phyloP scores from a whole-genome alignment of 805 yeast species.

The Debaryomyces hansenii region DNA sequence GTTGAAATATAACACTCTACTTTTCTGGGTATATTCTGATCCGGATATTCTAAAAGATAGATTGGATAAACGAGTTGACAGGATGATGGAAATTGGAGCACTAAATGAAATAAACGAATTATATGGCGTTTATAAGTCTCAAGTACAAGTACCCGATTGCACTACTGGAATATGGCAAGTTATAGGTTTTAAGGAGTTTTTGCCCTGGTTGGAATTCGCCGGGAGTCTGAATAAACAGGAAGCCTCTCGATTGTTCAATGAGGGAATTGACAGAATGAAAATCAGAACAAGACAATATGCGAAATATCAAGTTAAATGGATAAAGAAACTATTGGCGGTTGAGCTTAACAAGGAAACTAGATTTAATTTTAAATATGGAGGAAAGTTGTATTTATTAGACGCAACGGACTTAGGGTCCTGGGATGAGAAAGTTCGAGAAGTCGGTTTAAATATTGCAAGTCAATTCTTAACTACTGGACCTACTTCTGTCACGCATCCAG shows the following conservation, averaged over 20 bases:
- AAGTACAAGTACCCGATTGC: conserved; percentile 44
- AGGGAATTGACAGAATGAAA: conserved; percentile 76
- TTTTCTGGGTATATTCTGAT: conserved; percentile 82
- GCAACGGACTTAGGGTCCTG: conserved; percentile 72
- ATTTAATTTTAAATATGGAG: conserved; percentile 54
- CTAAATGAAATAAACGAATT: conserved; percentile 65
- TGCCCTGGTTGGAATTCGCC: conserved; percentile 57
- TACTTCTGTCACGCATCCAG: conserved; percentile 18
- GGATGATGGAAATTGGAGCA: conserved; percentile 75
- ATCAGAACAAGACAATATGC: conserved; percentile 84
- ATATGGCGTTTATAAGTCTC: conserved; percentile 42
- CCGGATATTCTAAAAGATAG: conserved; percentile 56
- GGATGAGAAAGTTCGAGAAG: conserved; percentile 51
- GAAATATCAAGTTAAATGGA: conserved; percentile 88
- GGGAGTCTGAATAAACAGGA: conserved; percentile 8
- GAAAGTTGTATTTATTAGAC: conserved; percentile 66
- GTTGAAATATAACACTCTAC: conserved; percentile 59
- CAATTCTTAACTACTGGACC: conserved; percentile 33
- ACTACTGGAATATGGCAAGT: conserved; percentile 91
- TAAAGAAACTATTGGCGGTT: conserved; percentile 63
- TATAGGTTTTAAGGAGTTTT: conserved; percentile 87
- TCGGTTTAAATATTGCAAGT: conserved; percentile 54
- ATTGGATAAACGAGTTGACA: conserved; percentile 78
- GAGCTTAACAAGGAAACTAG: conserved; percentile 52
- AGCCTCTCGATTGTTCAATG: conserved; percentile 25